A percentile compares a stretch with the other conserved stretches of the same genome.
These are phyloP conservation scores for Alternaria ethzedia DNA, from an alignment of 2,329 filamentous ascomycete genomes.

Conservation along the genomic window DNA sequence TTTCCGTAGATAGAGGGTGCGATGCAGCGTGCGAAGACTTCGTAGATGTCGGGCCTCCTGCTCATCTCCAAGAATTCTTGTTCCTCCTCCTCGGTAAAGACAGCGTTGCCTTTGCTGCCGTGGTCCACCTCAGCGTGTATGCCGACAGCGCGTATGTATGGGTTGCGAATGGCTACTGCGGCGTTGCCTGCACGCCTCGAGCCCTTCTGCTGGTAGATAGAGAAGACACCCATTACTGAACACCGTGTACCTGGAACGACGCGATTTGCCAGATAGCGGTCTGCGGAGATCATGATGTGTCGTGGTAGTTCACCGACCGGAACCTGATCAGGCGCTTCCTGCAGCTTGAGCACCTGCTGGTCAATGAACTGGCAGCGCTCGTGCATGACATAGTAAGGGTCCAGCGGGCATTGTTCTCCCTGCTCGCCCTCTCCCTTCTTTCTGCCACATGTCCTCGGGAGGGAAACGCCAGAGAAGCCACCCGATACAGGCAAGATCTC, in stretches of 20 bases:
- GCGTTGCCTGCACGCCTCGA: constrained; percentile 76
- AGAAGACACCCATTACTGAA: constrained; percentile 96
- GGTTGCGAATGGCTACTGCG: constrained; percentile 93
- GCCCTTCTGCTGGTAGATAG: constrained; percentile 93
- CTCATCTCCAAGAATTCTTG: constrained; percentile 95
- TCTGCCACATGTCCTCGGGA: constrained; percentile 80
- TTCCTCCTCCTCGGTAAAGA: constrained; percentile 94
- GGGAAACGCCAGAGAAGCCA: constrained; percentile 84
- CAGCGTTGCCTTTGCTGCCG: constrained; percentile 80
- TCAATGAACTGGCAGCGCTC: constrained; percentile 95
- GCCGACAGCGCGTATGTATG: constrained; percentile 90
- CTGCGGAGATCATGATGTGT: constrained; percentile 95
- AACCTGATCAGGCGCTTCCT: constrained; percentile 96
- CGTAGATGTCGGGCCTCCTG: constrained; percentile 88
- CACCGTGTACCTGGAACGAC: constrained; percentile 95
- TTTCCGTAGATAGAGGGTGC: constrained; percentile 98
- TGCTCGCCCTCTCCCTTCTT: constrained; percentile 68
- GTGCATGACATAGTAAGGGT: constrained; percentile 95
- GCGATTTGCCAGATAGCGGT: constrained; percentile 91
- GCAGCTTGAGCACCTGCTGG: constrained; percentile 96
- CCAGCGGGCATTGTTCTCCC: constrained; percentile 80
- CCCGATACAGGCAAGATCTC: constrained; percentile 76
- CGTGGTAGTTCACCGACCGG: constrained; percentile 94
- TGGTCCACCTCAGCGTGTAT: constrained; percentile 91
- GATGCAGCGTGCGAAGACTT: constrained; percentile 87